A percentile compares a stretch with the other conserved stretches of the same genome.
Conservation (phyloP, 768 basidiomycete species). For the Collybia sp. region DNA sequence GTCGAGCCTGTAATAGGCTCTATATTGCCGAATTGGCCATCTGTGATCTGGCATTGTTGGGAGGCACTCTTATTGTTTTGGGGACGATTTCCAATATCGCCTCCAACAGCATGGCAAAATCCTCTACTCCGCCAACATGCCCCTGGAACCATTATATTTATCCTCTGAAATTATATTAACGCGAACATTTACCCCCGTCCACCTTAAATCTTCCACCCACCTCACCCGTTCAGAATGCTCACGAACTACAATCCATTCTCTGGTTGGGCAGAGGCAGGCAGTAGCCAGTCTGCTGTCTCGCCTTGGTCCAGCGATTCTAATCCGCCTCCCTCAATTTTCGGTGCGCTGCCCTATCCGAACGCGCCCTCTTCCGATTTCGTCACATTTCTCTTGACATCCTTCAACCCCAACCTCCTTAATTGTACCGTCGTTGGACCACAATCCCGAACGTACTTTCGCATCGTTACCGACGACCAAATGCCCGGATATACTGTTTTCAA, state of each 20-base stretch:
- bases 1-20: too few species aligned
- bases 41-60: too few species aligned
- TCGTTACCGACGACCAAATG: constrained; percentile 45
- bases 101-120: too few species aligned
- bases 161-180: background rate
- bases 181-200: background rate
- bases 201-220: background rate
- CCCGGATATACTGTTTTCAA: constrained; percentile 53
- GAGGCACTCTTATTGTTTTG: too few species aligned
- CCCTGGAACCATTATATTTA: too few species aligned
- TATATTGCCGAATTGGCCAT: too few species aligned
- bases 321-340: constrained; percentile 50
- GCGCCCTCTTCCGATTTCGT: constrained; percentile 24
- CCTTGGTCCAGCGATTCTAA: constrained; percentile 3
- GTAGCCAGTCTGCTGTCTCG: constrained; percentile 18
- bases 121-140: too few species aligned
- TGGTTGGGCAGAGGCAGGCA: constrained; percentile 26
- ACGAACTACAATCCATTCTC: constrained; percentile 30
- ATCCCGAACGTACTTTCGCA: constrained; percentile 39
- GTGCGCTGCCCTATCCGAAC: constrained; percentile 55
- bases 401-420: constrained; percentile 50
- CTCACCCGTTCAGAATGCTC: background rate
- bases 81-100: too few species aligned
- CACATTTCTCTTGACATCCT: constrained; percentile 44
- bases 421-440: constrained; percentile 48